Base-by-base conservation (phyloP, 1,139 yeast genomes). In the Yamadazyma sp. region DNA sequence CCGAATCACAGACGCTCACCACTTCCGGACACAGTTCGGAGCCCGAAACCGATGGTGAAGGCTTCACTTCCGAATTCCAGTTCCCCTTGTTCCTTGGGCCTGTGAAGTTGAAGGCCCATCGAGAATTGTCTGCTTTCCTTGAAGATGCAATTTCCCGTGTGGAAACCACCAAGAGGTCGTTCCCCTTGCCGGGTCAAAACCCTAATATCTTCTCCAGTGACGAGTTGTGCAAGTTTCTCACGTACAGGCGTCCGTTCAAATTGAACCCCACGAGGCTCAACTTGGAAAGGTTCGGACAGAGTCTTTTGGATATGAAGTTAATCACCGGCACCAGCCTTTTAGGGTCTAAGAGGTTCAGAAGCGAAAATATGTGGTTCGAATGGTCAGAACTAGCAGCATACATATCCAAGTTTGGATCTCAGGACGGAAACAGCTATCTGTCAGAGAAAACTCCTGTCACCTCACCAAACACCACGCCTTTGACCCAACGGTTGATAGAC, bases 361-460 rank as follows among this genome's bases (percentile, higher is more conserved):
- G 73, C 46, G 75, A 69, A 44, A 68, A 67, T 2, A 61, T 69
- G 66, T 71, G 76, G 76, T 69, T 69, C 42, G 77, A 72, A 47
- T 72, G 77, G 77, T 55, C 74, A 2, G 73, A 67, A 12, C 47
- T 61, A 32, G 68, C 73, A 6, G 29, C 50, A 3, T 54, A 42
- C 27, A 51, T 57, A 4, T 52, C 62, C 6, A 49, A 49, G 12
- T 55, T 44, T 37, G 35, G 14, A 12, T 9, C 18, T 14, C 10
- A 10, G 10, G 16, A 16, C 5, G 29, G 16, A n/a, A 4, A 26
- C 5, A 20, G 22, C 22, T 20, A 26, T 26, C 15, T 15, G 8
- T 10, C 36, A 23, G 30, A 15, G 12, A 26, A n/a, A 4, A 16
- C 31, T 3, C 20, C 34, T 30, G 8, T 28, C 31, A 28, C 33